Conservation (phyloP, 1,284 basidiomycete species). For the Hypsizygus ulmarius region DNA sequence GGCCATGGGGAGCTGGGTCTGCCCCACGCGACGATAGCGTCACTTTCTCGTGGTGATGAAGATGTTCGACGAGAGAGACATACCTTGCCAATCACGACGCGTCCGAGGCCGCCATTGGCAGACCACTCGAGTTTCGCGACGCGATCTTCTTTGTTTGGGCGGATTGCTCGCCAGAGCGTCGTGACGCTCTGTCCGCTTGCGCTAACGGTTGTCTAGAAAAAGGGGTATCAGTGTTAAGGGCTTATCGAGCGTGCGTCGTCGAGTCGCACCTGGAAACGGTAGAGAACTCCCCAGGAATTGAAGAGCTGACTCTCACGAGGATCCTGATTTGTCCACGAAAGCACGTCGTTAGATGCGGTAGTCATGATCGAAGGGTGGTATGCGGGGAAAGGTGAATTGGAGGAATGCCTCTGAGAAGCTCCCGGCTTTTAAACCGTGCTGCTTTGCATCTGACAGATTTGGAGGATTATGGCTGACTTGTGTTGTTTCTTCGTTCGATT, state of each 20-base stretch:
- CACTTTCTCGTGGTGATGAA: constrained; percentile 12
- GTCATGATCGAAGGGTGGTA: constrained; percentile 42
- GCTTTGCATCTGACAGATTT: constrained; percentile 32
- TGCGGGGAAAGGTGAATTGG: constrained; percentile 23
- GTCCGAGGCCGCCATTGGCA: constrained; percentile 72
- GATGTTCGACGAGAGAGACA: constrained; percentile 14
- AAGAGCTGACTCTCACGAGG: constrained; percentile 78
- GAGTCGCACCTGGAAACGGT: constrained; percentile 69
- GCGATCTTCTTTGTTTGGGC: constrained; percentile 77
- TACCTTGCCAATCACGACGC: constrained; percentile 80
- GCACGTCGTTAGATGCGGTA: constrained; percentile 59
- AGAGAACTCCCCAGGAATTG: constrained; percentile 74
- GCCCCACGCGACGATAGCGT: constrained; percentile 19
- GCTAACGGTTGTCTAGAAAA: constrained; percentile 56
- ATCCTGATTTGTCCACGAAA: constrained; percentile 83
- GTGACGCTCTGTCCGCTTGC: constrained; percentile 66
- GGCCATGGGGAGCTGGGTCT: constrained; percentile 76
- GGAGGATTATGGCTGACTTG: constrained; percentile 30
- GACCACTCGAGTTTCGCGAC: constrained; percentile 85
- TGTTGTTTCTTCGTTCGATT: constrained; percentile 26
- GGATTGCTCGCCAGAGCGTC: constrained; percentile 71
- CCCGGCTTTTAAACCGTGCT: constrained; percentile 40
- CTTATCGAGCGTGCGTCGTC: not conserved
- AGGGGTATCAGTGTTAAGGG: constrained; percentile 1
- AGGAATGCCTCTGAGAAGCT: constrained; percentile 19